These are phyloP conservation scores for Wickerhamomyces alni DNA, from an alignment of 805 yeast genomes.

Conservation along the genomic window DNA sequence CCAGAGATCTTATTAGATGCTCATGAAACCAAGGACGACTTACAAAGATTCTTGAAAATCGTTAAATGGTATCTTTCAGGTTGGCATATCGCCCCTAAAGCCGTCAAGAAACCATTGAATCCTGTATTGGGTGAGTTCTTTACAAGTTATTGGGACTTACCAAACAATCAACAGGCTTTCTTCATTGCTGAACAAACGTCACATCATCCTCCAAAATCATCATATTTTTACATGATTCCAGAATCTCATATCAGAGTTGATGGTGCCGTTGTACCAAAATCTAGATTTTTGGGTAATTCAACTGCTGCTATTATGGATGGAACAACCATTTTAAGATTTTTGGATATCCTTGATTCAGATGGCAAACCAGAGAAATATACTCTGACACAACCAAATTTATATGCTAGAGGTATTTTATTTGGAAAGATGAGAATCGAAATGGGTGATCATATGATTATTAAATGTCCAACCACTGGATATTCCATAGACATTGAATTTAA, in stretches of 20 bases:
- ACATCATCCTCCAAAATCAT: constrained; percentile 97
- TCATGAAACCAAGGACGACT: constrained; percentile 47
- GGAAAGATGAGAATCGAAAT: constrained; percentile 87
- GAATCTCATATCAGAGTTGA: constrained; percentile 77
- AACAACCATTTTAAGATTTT: constrained; percentile 59
- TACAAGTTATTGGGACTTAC: constrained; percentile 87
- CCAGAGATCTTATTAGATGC: constrained; percentile 75
- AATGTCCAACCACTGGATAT: constrained; percentile 51
- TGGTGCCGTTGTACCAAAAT: constrained; percentile 82
- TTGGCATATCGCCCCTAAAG: constrained; percentile 98
- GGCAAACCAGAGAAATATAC: constrained; percentile 63
- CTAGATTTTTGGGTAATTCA: constrained; percentile 88
- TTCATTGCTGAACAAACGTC: constrained; percentile 93
- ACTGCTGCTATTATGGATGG: constrained; percentile 99
- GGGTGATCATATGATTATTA: constrained; percentile 85
- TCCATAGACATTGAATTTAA: constrained; percentile 87
- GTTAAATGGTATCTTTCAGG: constrained; percentile 89
- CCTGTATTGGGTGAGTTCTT: constrained; percentile 92
- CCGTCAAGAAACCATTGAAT: constrained; percentile 94
- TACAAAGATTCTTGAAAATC: constrained; percentile 66
- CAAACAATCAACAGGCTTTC: constrained; percentile 66
- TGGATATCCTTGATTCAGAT: constrained; percentile 45
- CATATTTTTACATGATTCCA: constrained; percentile 86
- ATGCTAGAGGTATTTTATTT: constrained; percentile 87
- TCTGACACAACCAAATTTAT: constrained; percentile 92